These are phyloP conservation scores for Penicillium cosmopolitanum DNA, from an alignment of 495 filamentous ascomycete species.

Conservation along the genomic window DNA sequence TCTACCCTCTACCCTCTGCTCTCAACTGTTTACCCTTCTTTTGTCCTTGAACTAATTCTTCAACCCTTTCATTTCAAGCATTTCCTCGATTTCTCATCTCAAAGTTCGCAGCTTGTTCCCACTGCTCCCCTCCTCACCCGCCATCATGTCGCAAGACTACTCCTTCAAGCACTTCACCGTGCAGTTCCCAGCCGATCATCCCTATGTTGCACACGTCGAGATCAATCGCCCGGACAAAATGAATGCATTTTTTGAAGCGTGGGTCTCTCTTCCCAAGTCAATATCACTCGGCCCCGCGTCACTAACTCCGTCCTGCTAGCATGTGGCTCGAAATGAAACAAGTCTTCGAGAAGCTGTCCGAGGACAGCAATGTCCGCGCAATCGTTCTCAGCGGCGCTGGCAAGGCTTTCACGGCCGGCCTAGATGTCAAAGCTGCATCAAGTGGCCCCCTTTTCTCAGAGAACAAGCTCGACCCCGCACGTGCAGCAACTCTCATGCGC, in stretches of 20 bases:
- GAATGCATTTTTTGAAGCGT: conserved; percentile 85
- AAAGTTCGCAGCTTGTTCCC: neutral
- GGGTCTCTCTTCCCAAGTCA: conserved; percentile 20
- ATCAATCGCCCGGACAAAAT: conserved; percentile 89
- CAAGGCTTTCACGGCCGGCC: conserved; percentile 78
- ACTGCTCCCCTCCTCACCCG: neutral
- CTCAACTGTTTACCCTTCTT: neutral
- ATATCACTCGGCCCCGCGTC: neutral
- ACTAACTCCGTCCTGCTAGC: neutral
- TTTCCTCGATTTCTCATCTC: neutral
- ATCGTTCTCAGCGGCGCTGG: conserved; percentile 85
- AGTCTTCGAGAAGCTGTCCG: conserved; percentile 75
- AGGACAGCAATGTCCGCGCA: conserved; percentile 70
- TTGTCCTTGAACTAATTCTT: too few species aligned
- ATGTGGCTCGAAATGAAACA: conserved; percentile 86
- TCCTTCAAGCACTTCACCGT: conserved; percentile 76
- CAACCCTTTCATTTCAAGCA: too few species aligned
- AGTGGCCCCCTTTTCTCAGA: conserved; percentile 26
- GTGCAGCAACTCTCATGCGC: conserved; percentile 65
- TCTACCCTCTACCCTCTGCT: neutral
- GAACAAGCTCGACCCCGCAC: conserved; percentile 59
- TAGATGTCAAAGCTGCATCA: conserved; percentile 76
- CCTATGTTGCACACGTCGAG: conserved; percentile 85
- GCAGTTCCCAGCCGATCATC: conserved; percentile 62
- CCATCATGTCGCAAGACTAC: conserved; percentile 33